Base-by-base conservation (phyloP, 352 stramenopile genomes). In the Phytophthora constricta region DNA sequence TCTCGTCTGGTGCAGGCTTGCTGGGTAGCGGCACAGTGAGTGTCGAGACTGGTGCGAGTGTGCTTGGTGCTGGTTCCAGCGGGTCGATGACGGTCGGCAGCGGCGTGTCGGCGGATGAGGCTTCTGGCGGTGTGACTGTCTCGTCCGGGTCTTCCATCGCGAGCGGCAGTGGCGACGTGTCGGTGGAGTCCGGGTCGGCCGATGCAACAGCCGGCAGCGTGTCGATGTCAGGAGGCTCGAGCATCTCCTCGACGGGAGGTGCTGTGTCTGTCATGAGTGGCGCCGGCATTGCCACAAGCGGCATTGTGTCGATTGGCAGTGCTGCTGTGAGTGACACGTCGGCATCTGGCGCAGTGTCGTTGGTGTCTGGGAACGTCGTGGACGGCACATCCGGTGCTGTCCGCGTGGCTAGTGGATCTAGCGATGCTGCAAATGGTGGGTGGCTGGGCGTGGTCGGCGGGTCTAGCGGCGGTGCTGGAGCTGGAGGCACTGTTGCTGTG, bases 221-320 rank as follows among this genome's bases (percentile, higher is more conserved):
- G 25, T 51, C 45, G 10, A 17, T 51, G 45, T 51, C 45, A 20
- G 45, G 45, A 33, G 45, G 45, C 10, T 51, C 45, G 11, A 51
- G 45, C 23, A 19, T 4, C 25, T 28, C 45, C 7, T 51, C 45
- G 45, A 51, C 45, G 19, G 45, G 45, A 51, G 45, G 25, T 19
- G 20, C 19, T 5, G 45, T 51, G 23, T 51, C 45, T 33, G 45
- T 72, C 17, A 45, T 37, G 22, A 65, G 20, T 19, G 56, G 64
- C 39, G 43, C 34, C 13, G 62, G 56, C 22, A 48, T 16, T 41
- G 28, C 19, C 17, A 5, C 19, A 16, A 47, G 41, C 41, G 41
- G 41, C 41, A 23, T 3, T 7, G 41, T 47, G 52, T 47, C 14
- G 7, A 20, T 49, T 59, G 34, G 41, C 10, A 33, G 52, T 46